A percentile compares a stretch with the other conserved stretches of the same genome.
These are phyloP conservation scores for Chaetomium sp. DNA, from an alignment of 2,329 filamentous ascomycete species.

Conservation along the genomic window DNA sequence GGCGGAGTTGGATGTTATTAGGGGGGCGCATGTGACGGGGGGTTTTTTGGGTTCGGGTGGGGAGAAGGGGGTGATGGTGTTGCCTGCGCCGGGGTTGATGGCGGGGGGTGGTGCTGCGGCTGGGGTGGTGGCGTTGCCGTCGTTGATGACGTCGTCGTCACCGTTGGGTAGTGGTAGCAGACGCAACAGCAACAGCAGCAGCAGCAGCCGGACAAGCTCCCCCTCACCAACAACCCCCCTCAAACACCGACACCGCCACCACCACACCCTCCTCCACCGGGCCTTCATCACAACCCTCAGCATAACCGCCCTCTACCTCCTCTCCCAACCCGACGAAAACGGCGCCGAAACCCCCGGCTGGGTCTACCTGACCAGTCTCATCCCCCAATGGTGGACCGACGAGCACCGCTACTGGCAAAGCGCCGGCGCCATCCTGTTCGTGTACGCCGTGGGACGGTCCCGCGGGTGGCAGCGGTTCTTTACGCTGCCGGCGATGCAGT, in stretches of 20 bases:
- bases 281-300: slow-evolving; percentile 28
- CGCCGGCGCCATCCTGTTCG: slow-evolving; percentile 46
- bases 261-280: no score
- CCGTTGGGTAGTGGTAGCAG: no score
- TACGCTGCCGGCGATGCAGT: slow-evolving; percentile 44
- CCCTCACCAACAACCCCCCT: background rate
- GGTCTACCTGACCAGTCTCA: slow-evolving; percentile 40
- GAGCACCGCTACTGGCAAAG: slow-evolving; percentile 53
- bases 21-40: slow-evolving; percentile 34
- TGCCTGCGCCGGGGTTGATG: background rate
- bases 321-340: slow-evolving; percentile 39
- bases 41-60: no score
- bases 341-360: slow-evolving; percentile 44
- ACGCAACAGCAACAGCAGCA: no score
- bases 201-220: background rate
- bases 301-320: slow-evolving; percentile 47
- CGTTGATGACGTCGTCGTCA: no score
- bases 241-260: no score
- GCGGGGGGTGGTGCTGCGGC: no score
- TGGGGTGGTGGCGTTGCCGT: no score
- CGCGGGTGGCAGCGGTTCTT: slow-evolving; percentile 44
- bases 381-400: slow-evolving; percentile 44
- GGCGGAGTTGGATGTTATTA: slow-evolving; percentile 48
- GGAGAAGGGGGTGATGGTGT: no score
- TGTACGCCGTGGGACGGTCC: slow-evolving; percentile 41